Evolutionary conservation across 345 rosid genomes (phyloP).

Genomic region (thale cress (Arabidopsis thaliana)): DNA sequence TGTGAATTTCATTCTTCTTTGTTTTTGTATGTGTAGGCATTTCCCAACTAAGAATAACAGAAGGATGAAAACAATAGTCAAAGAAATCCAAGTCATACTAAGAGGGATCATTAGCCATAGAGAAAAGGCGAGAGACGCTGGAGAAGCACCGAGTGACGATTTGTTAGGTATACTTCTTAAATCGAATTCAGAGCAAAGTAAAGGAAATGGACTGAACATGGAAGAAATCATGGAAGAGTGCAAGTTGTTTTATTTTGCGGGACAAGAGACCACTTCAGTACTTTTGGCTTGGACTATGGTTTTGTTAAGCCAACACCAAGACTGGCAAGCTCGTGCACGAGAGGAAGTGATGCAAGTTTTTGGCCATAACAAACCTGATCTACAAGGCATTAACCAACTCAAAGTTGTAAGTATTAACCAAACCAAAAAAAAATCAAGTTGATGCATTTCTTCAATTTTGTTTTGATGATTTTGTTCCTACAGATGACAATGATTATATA

Average conservation of each 20-base stretch:
- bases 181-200: conserved; percentile 49
- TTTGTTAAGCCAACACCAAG: conserved; percentile 51
- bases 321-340: conserved; percentile 71
- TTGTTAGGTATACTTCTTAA: conserved; percentile 55
- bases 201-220: conserved; percentile 45
- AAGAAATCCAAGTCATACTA: conserved; percentile 46
- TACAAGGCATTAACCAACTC: conserved; percentile 49
- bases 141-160: conserved; percentile 45
- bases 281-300: conserved; percentile 65
- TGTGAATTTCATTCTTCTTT: neutral
- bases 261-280: conserved; percentile 65
- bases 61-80: conserved; percentile 45
- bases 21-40: conserved; percentile 37
- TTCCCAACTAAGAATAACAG: conserved; percentile 57
- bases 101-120: conserved; percentile 48
- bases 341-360: conserved; percentile 62
- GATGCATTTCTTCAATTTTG: neutral
- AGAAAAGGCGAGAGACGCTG: conserved; percentile 46
- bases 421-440: neutral
- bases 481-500: conserved; percentile 53
- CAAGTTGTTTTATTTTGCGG: conserved; percentile 67
- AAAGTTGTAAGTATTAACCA: conserved; percentile 50
- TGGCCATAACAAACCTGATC: conserved; percentile 42
- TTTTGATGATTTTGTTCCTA: neutral
- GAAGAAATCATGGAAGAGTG: conserved; percentile 70